Evolutionary conservation across 345 rosid genomes (phyloP), one percentile per base, ranked within the genome.

Genomic region (Erysimum cheiranthoides): DNA sequence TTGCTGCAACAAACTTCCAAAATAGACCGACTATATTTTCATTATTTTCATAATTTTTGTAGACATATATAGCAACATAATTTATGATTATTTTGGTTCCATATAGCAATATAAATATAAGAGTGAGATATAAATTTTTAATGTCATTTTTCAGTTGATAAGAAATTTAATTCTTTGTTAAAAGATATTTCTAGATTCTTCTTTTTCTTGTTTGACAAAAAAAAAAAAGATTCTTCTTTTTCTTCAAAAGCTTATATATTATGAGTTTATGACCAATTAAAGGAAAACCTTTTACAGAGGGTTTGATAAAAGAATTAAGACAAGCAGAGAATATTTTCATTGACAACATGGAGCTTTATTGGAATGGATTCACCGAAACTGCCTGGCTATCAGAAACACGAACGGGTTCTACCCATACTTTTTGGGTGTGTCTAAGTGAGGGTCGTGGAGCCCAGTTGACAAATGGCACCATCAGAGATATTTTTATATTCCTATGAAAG

Each of bases 1-100:
- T 46, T n/a, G 67, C 17, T 60, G 12, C 64, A 25, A 34, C 32
- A 57, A 45, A 70, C 66, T 43, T 70, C 74, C 65, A 56, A 70
- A 70, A 35, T 17, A 43, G 18, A 70, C 45, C 65, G 54, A 57
- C 42, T 42, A 56, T 7, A 30, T 30, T 14, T 45, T 32, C n/a
- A n/a, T n/a, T 7, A 30, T 30, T 14, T 45, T 21, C 50, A 61
- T 34, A 16, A 12, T 52, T 2, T n/a, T 58, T 10, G 25, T 6
- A 10, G 10, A 21, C 25, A 6, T n/a, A 62, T 27, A 61, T 27
- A 5, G 51, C 67, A 12, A 49, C 30, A 49, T 32, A 49, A 34
- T 1, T 12, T 32, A 34, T 47, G 8, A 17, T 18, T 16, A 7
- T 53, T 18, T 25, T 67, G 36, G 47, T 49, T 51, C 18, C 13